Evolutionary conservation across 2,329 filamentous ascomycete species (phyloP).

Genomic region (Trichocomaceae sp.): DNA sequence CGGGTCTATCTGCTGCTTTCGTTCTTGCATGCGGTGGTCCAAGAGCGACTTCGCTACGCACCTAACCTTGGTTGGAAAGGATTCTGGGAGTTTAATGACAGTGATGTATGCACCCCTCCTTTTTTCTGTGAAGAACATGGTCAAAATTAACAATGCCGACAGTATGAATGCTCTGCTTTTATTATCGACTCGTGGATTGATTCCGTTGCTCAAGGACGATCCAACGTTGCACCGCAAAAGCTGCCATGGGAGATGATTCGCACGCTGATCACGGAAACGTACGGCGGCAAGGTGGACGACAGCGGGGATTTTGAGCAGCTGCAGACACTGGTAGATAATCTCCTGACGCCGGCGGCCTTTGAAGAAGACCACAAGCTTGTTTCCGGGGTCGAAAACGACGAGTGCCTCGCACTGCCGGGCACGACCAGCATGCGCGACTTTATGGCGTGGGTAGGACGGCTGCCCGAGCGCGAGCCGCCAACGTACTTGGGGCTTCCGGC

Average conservation of each 20-base stretch:
- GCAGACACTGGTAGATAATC: conserved; percentile 62
- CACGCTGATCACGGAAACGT: conserved; percentile 84
- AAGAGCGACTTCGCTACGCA: conserved; percentile 89
- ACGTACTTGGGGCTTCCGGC: conserved; percentile 89
- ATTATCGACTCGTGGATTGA: conserved; percentile 96
- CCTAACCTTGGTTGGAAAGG: conserved; percentile 94
- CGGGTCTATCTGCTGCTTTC: conserved; percentile 85
- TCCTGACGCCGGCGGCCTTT: conserved; percentile 82
- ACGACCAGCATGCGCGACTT: conserved; percentile 82
- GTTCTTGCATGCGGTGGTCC: conserved; percentile 91
- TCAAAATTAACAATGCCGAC: conserved; percentile 19
- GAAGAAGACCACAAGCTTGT: conserved; percentile 89
- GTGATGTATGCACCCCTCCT: conserved; percentile 64
- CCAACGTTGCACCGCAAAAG: conserved; percentile 87
- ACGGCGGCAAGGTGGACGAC: conserved; percentile 95
- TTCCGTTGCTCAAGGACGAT: conserved; percentile 69
- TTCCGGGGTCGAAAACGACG: conserved; percentile 54
- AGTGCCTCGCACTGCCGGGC: conserved; percentile 65
- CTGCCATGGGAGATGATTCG: conserved; percentile 96
- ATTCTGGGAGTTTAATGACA: conserved; percentile 99
- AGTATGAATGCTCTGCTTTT: conserved; percentile 96
- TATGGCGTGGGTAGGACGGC: conserved; percentile 78
- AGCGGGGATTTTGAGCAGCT: conserved; percentile 74
- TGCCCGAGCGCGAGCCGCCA: conserved; percentile 92
- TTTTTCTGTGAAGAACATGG: neutral